Percentiles rank a stretch among this genome's conserved stretches.
These are phyloP conservation scores for Thelonectria olida DNA, from an alignment of 2,329 filamentous ascomycete genomes.

Conservation along the genomic window DNA sequence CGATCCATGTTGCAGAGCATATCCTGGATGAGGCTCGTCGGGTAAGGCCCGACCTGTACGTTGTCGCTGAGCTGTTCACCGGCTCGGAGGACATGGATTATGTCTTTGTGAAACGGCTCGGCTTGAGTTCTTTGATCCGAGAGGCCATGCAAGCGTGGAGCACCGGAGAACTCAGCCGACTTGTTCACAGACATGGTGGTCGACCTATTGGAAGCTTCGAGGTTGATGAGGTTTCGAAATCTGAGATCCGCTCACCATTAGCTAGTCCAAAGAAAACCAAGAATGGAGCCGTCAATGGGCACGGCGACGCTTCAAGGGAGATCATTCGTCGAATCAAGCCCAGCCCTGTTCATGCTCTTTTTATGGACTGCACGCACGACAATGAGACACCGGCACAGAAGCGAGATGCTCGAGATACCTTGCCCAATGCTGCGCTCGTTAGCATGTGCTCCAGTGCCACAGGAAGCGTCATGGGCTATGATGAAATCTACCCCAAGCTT, in stretches of 20 bases:
- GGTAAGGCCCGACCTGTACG: constrained; percentile 86
- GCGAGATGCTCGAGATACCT: constrained; percentile 89
- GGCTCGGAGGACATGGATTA: constrained; percentile 97
- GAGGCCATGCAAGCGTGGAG: constrained; percentile 99
- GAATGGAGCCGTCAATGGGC: constrained; percentile 35
- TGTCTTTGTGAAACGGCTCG: constrained; percentile 91
- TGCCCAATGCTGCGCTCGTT: constrained; percentile 93
- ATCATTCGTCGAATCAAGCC: constrained; percentile 83
- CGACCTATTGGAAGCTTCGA: constrained; percentile 97
- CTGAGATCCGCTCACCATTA: constrained; percentile 54
- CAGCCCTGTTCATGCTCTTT: constrained; percentile 90
- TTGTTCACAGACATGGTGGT: constrained; percentile 93
- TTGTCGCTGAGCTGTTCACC: constrained; percentile 95
- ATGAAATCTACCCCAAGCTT: constrained; percentile 92
- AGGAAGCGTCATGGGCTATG: constrained; percentile 97
- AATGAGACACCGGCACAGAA: constrained; percentile 97
- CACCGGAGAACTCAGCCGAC: constrained; percentile 87
- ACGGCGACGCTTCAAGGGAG: constrained; percentile 60
- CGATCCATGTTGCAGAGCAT: constrained; percentile 92
- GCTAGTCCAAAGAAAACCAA: constrained; percentile 43
- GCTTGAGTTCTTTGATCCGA: constrained; percentile 89
- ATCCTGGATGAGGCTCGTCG: constrained; percentile 92
- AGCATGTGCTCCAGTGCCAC: constrained; percentile 95
- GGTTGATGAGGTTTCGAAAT: constrained; percentile 81
- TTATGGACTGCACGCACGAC: constrained; percentile 99